Base-by-base conservation (phyloP, 2,329 filamentous ascomycete genomes). In the Xylaria sp. region DNA sequence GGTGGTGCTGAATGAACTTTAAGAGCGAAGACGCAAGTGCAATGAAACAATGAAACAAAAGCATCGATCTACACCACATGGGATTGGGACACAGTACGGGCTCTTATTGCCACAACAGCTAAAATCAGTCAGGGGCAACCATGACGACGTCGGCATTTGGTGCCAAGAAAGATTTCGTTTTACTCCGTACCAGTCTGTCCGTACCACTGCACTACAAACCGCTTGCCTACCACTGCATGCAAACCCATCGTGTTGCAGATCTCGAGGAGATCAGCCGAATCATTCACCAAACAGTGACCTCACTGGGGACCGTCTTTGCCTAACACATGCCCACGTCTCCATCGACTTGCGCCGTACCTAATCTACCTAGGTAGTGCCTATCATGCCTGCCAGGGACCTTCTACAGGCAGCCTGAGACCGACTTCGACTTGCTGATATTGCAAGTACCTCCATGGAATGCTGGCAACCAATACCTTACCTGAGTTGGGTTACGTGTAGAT, bases 161-260 rank as follows among this genome's bases (percentile, higher is more conserved):
- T 64, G 56, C 63, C 67, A 66, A 68, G 62, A 61, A 57, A 20
- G 31, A 25, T n/a, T 25, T 25, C 33, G 41, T 46, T 49, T 62
- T 51, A 15, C 51, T 49, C 28, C 31, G 64, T 62, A 48, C 55
- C 36, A 60, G n/a, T n/a, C n/a, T n/a, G n/a, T 49, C 28, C 31
- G 64, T 62, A 48, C 55, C 36, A 60, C 51, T 54, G 31, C 58
- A 60, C 51, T 54, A 41, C 51, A 41, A 36, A 18, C 25, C 13
- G 52, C 39, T 57, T 49, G 28, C 62, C 25, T 60, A 59, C 67
- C 57, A 51, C 36, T 55, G 62, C 63, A 70, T 64, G 64, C 64
- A 71, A 71, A 66, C 64, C 68, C 52, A 68, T 64, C 49, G 66
- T 71, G 73, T 72, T 72, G 73, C 75, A 75, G 75, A 77, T 76